Percentiles rank a stretch among this genome's conserved stretches.
Conservation (phyloP, 331 rosid genomes). For the Dryas integrifolia region DNA sequence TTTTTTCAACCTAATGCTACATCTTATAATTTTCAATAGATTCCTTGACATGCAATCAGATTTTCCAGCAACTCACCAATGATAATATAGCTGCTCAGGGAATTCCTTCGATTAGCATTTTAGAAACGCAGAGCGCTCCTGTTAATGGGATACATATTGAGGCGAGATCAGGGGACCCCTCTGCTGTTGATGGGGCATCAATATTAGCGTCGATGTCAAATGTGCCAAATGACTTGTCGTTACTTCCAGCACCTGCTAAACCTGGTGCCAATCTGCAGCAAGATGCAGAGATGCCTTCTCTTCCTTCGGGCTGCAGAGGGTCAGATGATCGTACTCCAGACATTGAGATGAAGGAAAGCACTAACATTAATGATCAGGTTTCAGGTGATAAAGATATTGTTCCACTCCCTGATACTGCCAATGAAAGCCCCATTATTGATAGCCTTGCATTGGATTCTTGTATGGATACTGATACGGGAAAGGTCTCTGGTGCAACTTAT, state of each 20-base stretch:
- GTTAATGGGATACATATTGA: conserved; percentile 75
- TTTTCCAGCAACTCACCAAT: conserved; percentile 71
- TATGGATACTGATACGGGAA: conserved; percentile 46
- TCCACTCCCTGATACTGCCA: conserved; percentile 51
- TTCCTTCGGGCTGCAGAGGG: conserved; percentile 46
- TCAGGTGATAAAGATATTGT: conserved; percentile 50
- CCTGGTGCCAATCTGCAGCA: conserved; percentile 54
- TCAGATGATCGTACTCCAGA: conserved; percentile 47
- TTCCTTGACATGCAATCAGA: conserved; percentile 58
- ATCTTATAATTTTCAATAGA: conserved; percentile 9
- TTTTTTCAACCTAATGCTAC: neutral
- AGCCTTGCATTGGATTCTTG: conserved; percentile 48
- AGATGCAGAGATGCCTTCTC: conserved; percentile 47
- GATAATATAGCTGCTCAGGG: conserved; percentile 55
- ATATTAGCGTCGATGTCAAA: conserved; percentile 85
- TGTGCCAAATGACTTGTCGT: conserved; percentile 57
- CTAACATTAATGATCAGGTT: conserved; percentile 42
- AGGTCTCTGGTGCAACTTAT: conserved; percentile 42
- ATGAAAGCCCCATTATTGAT: conserved; percentile 55
- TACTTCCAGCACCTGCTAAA: conserved; percentile 58
- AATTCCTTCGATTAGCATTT: conserved; percentile 63
- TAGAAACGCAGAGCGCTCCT: conserved; percentile 74
- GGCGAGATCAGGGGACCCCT: conserved; percentile 80
- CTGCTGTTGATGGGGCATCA: conserved; percentile 87
- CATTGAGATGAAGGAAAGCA: conserved; percentile 55